phyloP scores from a whole-genome alignment of 306 rosid species.

The Inga oerstediana region DNA sequence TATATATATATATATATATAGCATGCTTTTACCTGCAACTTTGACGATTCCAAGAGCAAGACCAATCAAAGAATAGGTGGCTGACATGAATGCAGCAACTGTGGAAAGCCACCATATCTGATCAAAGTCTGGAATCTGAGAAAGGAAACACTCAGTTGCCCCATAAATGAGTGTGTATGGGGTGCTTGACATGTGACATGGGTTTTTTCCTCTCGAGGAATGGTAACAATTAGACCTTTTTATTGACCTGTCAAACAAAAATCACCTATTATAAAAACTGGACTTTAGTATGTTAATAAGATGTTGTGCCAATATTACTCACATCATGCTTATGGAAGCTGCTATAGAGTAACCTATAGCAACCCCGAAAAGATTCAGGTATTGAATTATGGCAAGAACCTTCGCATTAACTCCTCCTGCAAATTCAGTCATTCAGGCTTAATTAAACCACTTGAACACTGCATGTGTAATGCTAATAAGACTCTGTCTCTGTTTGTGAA shows the following conservation, averaged over 20 bases:
- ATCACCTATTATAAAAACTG: not conserved
- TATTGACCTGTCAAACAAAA: constrained; percentile 51
- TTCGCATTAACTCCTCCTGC: constrained; percentile 54
- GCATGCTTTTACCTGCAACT: constrained; percentile 58
- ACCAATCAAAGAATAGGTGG: constrained; percentile 61
- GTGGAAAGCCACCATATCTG: constrained; percentile 74
- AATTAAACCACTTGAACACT: not conserved
- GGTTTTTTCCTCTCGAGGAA: constrained; percentile 34
- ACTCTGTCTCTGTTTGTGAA: not conserved
- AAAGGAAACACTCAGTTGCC: constrained; percentile 38
- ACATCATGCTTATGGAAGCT: constrained; percentile 66
- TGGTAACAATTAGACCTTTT: constrained; percentile 56
- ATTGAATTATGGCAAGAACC: constrained; percentile 53
- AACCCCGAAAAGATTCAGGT: constrained; percentile 54
- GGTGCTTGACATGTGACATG: constrained; percentile 60
- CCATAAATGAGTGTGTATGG: constrained; percentile 55
- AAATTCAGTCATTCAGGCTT: not conserved
- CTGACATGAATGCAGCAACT: constrained; percentile 68
- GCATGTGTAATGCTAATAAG: not conserved
- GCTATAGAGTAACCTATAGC: constrained; percentile 68
- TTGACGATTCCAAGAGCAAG: constrained; percentile 59
- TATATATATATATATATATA: not conserved
- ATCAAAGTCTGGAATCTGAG: constrained; percentile 69
- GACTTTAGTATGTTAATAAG: too few species aligned
- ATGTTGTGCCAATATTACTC: not conserved